Base-by-base conservation (phyloP, 164 flowering plant species). In the Brasenia schreberi region DNA sequence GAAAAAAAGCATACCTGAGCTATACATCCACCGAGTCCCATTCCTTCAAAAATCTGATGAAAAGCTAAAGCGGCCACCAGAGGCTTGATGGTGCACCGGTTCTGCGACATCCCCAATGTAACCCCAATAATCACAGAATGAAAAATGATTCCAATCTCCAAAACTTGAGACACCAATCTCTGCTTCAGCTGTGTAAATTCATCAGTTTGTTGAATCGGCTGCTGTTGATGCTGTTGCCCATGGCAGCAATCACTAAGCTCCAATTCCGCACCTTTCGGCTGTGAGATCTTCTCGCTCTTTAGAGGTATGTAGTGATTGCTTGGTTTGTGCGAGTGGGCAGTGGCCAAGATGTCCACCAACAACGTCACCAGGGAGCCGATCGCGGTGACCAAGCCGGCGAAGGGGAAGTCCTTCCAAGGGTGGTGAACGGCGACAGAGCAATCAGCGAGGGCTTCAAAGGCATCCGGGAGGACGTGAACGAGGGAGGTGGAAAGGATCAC, bases 1-100 rank as follows among this genome's bases (percentile, higher is more conserved):
- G 2, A 23, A 23, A 23, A 23, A 23, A n/a, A n/a, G n/a, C n/a
- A 2, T 45, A 88, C 95, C 95, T 88, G 95, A 11, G 95, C 95
- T 66, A 88, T 86, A 72, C 95, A 88, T 19, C 91, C 95, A 1
- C 95, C 95, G 17, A 88, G 91, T 0, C 95, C 95, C 95, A 88
- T 81, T 10, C 95, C 95, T 69, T 88, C 95, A 23, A 88, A 88
- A 43, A 86, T 77, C 76, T 88, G 95, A 66, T 88, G 95, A 64
- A 88, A 88, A 1, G 91, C 76, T 14, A 88, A 75, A 0, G 95
- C 95, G 19, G 85, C 89, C 11, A 86, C 84, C 0, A 88, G 82
- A 16, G 91, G 95, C 63, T 75, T 74, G 18, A 86, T 88, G 10
- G 89, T 88, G 71, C 95, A 86, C 76, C 76, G 64, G 49, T 88